Percentiles rank a stretch among this genome's conserved stretches.
These are phyloP conservation scores for Psophocarpus tetragonolobus DNA, from an alignment of 306 rosid species.

Conservation along the genomic window DNA sequence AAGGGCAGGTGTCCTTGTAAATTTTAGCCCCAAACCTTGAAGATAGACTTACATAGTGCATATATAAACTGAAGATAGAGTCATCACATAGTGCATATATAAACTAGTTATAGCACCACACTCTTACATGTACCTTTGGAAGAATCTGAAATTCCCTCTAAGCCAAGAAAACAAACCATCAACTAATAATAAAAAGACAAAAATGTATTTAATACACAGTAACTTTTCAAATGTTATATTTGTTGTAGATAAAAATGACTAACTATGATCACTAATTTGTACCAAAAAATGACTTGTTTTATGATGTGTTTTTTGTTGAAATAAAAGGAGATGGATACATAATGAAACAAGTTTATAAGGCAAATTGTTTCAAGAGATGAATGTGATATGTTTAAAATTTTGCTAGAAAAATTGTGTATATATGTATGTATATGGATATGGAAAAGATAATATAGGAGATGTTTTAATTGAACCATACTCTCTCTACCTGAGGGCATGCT, in stretches of 20 bases:
- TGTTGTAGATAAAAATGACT: background rate
- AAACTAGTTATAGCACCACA: background rate
- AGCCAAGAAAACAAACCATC: conserved; percentile 25
- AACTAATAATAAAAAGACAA: background rate
- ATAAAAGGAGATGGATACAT: background rate
- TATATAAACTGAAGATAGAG: background rate
- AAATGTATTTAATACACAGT: background rate
- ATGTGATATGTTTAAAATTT: background rate
- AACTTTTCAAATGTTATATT: conserved; percentile 20
- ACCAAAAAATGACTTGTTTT: too few relatives aligned
- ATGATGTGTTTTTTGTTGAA: background rate
- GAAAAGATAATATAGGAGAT: background rate
- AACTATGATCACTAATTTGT: too few relatives aligned
- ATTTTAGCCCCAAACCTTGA: conserved; percentile 1
- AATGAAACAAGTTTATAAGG: background rate
- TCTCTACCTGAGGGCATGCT: conserved; percentile 17
- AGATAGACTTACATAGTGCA: conserved; percentile 25
- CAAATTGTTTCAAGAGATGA: background rate
- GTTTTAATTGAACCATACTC: conserved; percentile 16
- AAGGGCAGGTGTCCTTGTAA: conserved; percentile 21
- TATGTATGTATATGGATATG: background rate
- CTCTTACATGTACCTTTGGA: conserved; percentile 14
- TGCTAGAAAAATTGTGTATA: background rate
- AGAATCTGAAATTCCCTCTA: background rate
- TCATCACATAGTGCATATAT: background rate